Percentiles rank a stretch among this genome's conserved stretches.
Evolutionary conservation across 768 basidiomycete species (phyloP).

Genomic region (Piloderma croceum): DNA sequence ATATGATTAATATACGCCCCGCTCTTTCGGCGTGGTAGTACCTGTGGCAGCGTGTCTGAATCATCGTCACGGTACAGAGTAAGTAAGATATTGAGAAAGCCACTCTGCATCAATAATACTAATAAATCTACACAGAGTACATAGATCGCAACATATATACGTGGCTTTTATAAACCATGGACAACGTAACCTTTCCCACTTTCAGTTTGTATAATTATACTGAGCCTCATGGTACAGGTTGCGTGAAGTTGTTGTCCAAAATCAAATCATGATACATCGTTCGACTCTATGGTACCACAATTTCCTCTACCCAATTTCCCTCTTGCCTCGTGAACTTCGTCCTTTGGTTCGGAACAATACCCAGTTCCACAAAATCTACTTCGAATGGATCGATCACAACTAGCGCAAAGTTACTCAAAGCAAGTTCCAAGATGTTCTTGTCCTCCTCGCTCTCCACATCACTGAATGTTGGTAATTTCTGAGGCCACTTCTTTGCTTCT

Average conservation of each 20-base stretch:
- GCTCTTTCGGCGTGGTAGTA: too few species aligned
- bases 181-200: too few species aligned
- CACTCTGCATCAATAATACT: too few species aligned
- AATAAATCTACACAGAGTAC: too few species aligned
- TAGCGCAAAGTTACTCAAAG: slow-evolving; percentile 65
- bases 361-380: slow-evolving; percentile 67
- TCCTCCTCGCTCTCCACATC: slow-evolving; percentile 34
- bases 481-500: slow-evolving; percentile 60
- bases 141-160: too few species aligned
- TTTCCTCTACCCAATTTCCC: slow-evolving; percentile 52
- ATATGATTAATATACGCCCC: too few species aligned
- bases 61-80: too few species aligned
- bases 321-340: slow-evolving; percentile 43
- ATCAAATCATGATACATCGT: background rate
- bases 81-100: too few species aligned
- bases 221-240: slow-evolving; percentile 1
- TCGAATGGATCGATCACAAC: slow-evolving; percentile 64
- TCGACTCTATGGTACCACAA: slow-evolving; percentile 51
- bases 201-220: too few species aligned
- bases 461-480: slow-evolving; percentile 41
- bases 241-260: too few species aligned
- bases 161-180: too few species aligned
- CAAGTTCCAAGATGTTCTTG: slow-evolving; percentile 42
- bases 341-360: slow-evolving; percentile 50
- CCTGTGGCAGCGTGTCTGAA: too few species aligned